Conservation (phyloP, 176 grass and related monocot genomes). For the Triticum timopheevii region DNA sequence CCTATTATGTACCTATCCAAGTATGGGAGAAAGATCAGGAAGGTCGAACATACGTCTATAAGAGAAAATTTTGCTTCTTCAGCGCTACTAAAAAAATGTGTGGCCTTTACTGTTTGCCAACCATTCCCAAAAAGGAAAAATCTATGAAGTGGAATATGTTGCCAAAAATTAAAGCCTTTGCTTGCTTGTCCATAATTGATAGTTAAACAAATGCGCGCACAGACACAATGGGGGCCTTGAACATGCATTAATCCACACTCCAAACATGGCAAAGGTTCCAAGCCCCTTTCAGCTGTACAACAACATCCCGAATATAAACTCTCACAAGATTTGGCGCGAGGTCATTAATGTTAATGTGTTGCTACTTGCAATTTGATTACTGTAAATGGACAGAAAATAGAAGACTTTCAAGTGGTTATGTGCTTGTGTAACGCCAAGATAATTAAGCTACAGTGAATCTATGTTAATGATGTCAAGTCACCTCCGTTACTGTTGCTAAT, state of each 20-base stretch:
- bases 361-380: background rate
- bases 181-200: background rate
- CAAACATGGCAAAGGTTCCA: constrained; percentile 24
- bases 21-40: background rate
- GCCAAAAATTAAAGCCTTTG: background rate
- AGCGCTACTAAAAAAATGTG: background rate
- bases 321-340: background rate
- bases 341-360: background rate
- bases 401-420: constrained; percentile 15
- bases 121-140: background rate
- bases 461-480: too few relatives aligned
- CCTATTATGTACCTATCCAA: background rate
- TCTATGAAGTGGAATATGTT: background rate
- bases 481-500: too few relatives aligned
- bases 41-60: background rate
- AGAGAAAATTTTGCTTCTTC: background rate
- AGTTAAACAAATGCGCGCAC: background rate
- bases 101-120: background rate
- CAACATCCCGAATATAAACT: background rate
- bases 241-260: background rate
- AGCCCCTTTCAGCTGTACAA: constrained; percentile 1
- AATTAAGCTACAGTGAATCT: too few relatives aligned
- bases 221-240: background rate
- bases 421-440: background rate
- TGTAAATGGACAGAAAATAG: background rate